phyloP scores from a whole-genome alignment of 768 basidiomycete species.

The Termitomyces sp. region DNA sequence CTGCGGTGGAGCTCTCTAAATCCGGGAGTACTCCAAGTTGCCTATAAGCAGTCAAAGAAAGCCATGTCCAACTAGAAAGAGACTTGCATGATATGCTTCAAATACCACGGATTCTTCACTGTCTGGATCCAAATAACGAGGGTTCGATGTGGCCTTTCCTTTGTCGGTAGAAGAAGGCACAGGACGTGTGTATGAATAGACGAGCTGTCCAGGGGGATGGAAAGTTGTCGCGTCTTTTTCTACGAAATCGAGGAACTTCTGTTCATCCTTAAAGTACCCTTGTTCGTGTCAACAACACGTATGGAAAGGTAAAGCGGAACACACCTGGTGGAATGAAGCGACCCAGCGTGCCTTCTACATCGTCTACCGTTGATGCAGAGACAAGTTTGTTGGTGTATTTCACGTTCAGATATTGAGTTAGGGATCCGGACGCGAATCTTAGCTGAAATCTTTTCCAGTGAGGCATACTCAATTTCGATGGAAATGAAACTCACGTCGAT shows the following conservation, averaged over 20 bases:
- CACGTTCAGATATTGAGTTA: slow-evolving; percentile 70
- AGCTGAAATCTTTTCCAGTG: slow-evolving; percentile 38
- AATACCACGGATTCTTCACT: slow-evolving; percentile 64
- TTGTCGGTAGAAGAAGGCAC: slow-evolving; percentile 39
- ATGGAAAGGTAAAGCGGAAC: slow-evolving; percentile 7
- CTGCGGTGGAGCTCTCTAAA: slow-evolving; percentile 87
- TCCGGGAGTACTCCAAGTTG: slow-evolving; percentile 79
- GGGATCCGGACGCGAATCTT: slow-evolving; percentile 81
- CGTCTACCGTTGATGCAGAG: slow-evolving; percentile 69
- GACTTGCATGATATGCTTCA: slow-evolving; percentile 86
- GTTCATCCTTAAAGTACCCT: slow-evolving; percentile 70
- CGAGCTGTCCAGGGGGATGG: slow-evolving; percentile 66
- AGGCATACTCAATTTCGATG: neutral
- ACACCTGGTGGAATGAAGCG: slow-evolving; percentile 73
- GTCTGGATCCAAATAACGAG: slow-evolving; percentile 35
- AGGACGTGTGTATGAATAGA: slow-evolving; percentile 72
- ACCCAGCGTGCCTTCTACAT: slow-evolving; percentile 72
- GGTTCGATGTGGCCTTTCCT: slow-evolving; percentile 44
- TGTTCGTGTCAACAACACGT: slow-evolving; percentile 2
- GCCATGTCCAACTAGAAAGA: neutral
- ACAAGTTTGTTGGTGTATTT: slow-evolving; percentile 61
- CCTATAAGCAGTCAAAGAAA: slow-evolving; percentile 33
- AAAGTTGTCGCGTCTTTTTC: slow-evolving; percentile 76
- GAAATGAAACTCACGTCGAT: slow-evolving; percentile 60
- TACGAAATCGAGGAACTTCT: slow-evolving; percentile 61